These are phyloP conservation scores for Clarireedia sp. DNA, from an alignment of 2,329 filamentous ascomycete species.

Conservation along the genomic window DNA sequence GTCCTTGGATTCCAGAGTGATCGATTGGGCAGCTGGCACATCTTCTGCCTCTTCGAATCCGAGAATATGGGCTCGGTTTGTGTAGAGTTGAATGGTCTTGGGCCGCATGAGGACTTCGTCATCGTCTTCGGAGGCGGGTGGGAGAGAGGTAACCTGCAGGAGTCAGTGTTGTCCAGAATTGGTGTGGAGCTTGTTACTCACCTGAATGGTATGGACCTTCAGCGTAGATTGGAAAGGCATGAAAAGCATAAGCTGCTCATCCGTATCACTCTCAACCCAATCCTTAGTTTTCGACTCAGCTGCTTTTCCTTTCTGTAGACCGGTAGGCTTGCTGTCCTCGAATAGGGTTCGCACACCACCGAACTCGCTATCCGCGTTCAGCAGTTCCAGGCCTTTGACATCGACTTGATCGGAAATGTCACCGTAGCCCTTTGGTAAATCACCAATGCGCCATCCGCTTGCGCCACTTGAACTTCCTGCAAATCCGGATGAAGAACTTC, in stretches of 20 bases:
- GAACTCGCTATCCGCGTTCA: slow-evolving; percentile 76
- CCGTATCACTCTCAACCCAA: slow-evolving; percentile 93
- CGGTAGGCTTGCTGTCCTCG: slow-evolving; percentile 57
- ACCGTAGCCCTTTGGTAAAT: slow-evolving; percentile 68
- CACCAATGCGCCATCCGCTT: slow-evolving; percentile 64
- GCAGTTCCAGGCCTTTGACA: slow-evolving; percentile 68
- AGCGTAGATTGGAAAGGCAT: slow-evolving; percentile 80
- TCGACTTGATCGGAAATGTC: slow-evolving; percentile 83
- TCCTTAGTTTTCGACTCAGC: slow-evolving; percentile 49
- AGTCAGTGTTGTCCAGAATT: neutral
- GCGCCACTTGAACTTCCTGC: slow-evolving; percentile 31
- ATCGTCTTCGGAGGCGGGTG: slow-evolving; percentile 48
- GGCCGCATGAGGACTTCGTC: slow-evolving; percentile 75
- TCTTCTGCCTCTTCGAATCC: slow-evolving; percentile 94
- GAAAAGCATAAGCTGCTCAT: slow-evolving; percentile 92
- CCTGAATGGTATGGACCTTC: slow-evolving; percentile 79
- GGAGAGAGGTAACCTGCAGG: slow-evolving; percentile 71
- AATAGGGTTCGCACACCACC: slow-evolving; percentile 70
- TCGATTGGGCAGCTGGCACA: slow-evolving; percentile 68
- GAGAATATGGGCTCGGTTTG: slow-evolving; percentile 81
- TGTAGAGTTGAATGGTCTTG: slow-evolving; percentile 75
- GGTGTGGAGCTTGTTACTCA: slow-evolving; percentile 27
- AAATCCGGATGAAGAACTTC: slow-evolving; percentile 31
- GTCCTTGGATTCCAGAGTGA: slow-evolving; percentile 65
- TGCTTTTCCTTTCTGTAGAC: slow-evolving; percentile 49